Evolutionary conservation across 768 basidiomycete genomes (phyloP).

Genomic region (Hericium erinaceus): DNA sequence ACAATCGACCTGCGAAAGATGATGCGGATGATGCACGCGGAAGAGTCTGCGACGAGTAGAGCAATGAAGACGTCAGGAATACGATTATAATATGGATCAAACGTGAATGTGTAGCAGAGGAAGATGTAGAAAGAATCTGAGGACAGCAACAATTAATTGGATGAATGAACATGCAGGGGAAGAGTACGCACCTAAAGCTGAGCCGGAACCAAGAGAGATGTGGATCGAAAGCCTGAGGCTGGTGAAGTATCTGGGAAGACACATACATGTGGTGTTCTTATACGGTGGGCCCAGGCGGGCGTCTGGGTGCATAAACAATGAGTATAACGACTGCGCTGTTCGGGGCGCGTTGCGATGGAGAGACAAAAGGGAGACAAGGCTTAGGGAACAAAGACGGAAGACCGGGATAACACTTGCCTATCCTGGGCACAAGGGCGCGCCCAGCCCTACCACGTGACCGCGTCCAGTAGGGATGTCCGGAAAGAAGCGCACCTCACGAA

Average conservation of each 20-base stretch:
- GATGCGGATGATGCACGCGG: conserved; percentile 27
- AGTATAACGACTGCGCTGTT: conserved; percentile 1
- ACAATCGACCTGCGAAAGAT: conserved; percentile 60
- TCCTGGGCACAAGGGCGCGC: conserved; percentile 16
- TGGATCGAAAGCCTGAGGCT: background rate
- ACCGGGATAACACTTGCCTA: conserved; percentile 10
- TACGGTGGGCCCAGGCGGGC: conserved; percentile 12
- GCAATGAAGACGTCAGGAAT: conserved; percentile 10
- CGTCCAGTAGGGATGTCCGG: background rate
- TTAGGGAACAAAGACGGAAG: conserved; percentile 13
- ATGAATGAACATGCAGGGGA: background rate
- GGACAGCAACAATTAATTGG: background rate
- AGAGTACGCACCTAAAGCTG: conserved; percentile 5
- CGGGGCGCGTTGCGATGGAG: conserved; percentile 17
- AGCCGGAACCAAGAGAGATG: conserved; percentile 9
- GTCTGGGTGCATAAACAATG: conserved; percentile 22
- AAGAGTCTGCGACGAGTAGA: conserved; percentile 22
- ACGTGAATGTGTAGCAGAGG: conserved; percentile 18
- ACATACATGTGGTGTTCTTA: conserved; percentile 17
- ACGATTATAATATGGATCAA: conserved; percentile 15
- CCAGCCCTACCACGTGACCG: conserved; percentile 19
- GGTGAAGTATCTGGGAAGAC: conserved; percentile 2
- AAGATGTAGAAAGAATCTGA: background rate
- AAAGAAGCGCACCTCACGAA: no score
- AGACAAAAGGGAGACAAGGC: conserved; percentile 22